phyloP scores from a whole-genome alignment of 2,329 filamentous ascomycete genomes.

The Lasiodiplodia gonubiensis region DNA sequence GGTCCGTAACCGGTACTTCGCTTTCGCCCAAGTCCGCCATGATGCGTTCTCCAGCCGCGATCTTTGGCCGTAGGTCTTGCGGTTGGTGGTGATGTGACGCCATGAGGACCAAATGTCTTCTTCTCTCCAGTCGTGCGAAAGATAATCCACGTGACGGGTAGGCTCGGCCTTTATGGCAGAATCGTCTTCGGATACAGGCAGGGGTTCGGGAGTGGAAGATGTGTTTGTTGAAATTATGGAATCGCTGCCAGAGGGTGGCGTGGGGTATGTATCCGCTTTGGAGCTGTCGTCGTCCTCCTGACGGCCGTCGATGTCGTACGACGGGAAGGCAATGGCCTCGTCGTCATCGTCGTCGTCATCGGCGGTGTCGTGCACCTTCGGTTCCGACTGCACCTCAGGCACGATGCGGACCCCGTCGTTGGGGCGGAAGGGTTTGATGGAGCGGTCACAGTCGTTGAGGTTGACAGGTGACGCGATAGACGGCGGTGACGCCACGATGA shows the following conservation, averaged over 20 bases:
- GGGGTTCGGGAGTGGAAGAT: conserved; percentile 62
- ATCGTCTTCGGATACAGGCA: conserved; percentile 72
- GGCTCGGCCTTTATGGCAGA: conserved; percentile 75
- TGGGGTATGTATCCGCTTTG: conserved; percentile 53
- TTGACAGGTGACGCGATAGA: conserved; percentile 32
- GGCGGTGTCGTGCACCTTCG: background rate
- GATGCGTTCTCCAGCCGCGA: conserved; percentile 91
- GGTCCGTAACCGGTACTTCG: conserved; percentile 84
- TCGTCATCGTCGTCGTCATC: conserved; percentile 49
- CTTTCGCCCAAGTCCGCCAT: conserved; percentile 96
- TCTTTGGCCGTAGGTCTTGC: conserved; percentile 79
- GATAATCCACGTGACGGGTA: conserved; percentile 90
- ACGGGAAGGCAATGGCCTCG: conserved; percentile 52
- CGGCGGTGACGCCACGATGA: conserved; percentile 15
- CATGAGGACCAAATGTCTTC: conserved; percentile 98
- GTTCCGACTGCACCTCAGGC: conserved; percentile 49
- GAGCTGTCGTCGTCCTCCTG: conserved; percentile 31
- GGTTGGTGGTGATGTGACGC: conserved; percentile 86
- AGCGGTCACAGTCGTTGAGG: conserved; percentile 49
- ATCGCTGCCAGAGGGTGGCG: conserved; percentile 61
- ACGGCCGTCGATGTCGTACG: conserved; percentile 45
- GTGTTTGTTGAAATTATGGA: conserved; percentile 47
- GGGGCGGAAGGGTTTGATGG: conserved; percentile 67
- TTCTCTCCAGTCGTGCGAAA: conserved; percentile 91
- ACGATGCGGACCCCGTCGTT: conserved; percentile 66